Evolutionary conservation across 176 grass and related monocot species (phyloP).

Genomic region (Carex myosuroides): DNA sequence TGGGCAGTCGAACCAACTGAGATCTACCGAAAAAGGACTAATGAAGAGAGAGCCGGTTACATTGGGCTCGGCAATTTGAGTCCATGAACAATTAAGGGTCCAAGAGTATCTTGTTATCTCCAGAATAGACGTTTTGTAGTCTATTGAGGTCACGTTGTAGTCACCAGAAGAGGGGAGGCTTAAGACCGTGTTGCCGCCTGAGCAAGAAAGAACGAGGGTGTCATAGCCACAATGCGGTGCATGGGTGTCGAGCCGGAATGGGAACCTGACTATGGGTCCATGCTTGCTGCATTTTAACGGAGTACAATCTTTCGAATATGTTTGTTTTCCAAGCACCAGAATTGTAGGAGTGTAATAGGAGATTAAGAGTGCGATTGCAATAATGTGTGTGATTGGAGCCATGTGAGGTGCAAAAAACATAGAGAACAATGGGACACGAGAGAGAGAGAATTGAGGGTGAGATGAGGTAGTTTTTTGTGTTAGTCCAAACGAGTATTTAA

Average conservation of each 20-base stretch:
- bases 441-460: too few relatives aligned
- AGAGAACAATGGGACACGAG: too few relatives aligned
- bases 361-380: too few relatives aligned
- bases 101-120: neutral
- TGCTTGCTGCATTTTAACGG: neutral
- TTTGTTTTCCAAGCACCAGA: too few relatives aligned
- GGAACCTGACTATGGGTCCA: neutral
- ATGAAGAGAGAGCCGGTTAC: neutral
- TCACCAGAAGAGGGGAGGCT: neutral
- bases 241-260: neutral
- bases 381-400: too few relatives aligned
- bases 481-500: too few relatives aligned
- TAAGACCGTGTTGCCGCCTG: neutral
- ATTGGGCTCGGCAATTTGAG: neutral
- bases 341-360: too few relatives aligned
- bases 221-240: neutral
- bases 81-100: neutral
- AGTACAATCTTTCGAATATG: neutral
- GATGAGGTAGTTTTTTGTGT: too few relatives aligned
- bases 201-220: neutral
- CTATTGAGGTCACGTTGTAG: neutral
- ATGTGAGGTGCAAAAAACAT: too few relatives aligned
- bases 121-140: neutral
- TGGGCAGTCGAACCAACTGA: neutral
- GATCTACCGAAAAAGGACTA: neutral